Conservation (phyloP, 1,284 basidiomycete genomes). For the Ceratobasidium sp. region DNA sequence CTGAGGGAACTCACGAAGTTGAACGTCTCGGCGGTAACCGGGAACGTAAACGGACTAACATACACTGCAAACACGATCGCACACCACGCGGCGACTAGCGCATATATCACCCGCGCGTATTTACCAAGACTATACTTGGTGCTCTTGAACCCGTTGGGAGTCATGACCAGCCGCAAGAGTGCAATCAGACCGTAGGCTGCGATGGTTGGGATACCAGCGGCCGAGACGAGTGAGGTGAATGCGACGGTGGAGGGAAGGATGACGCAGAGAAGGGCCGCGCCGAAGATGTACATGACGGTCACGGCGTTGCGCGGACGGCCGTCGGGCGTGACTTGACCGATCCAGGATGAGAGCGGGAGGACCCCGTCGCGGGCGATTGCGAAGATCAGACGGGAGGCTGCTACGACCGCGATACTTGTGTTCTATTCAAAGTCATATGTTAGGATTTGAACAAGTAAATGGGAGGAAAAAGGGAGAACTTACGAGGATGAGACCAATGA, state of each 20-base stretch:
- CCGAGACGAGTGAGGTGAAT: conserved; percentile 86
- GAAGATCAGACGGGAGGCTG: conserved; percentile 85
- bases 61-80: conserved; percentile 77
- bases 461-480: conserved; percentile 50
- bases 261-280: conserved; percentile 77
- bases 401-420: conserved; percentile 85
- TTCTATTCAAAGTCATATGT: conserved; percentile 64
- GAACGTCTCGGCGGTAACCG: conserved; percentile 77
- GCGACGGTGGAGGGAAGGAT: conserved; percentile 88
- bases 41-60: conserved; percentile 86
- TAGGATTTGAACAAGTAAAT: conserved; percentile 1
- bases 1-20: conserved; percentile 82
- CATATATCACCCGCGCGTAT: conserved; percentile 75
- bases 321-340: conserved; percentile 74
- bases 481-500: conserved; percentile 81
- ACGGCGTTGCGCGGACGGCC: conserved; percentile 85
- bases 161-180: conserved; percentile 76
- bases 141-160: conserved; percentile 77
- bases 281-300: conserved; percentile 83
- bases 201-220: conserved; percentile 82
- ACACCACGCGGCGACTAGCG: conserved; percentile 77
- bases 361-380: conserved; percentile 91
- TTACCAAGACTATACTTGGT: conserved; percentile 79
- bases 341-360: conserved; percentile 82
- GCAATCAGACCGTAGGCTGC: conserved; percentile 86